These are phyloP conservation scores for Halophytophthora polymorphica DNA, from an alignment of 352 stramenopile species.

Conservation along the genomic window DNA sequence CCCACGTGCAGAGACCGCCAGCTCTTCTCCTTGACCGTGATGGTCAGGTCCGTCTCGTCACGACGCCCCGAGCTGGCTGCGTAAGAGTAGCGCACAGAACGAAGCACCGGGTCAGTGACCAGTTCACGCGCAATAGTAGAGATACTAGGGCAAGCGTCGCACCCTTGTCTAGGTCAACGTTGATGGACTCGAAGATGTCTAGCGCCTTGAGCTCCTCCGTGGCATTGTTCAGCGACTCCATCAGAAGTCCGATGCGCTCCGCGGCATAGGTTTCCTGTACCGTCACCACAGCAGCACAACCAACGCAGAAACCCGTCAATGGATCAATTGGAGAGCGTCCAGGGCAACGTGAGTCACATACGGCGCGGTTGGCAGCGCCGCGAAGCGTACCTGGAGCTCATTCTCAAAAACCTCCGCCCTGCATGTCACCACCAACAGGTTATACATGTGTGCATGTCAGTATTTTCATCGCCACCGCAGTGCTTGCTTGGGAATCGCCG, in stretches of 20 bases:
- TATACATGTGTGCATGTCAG: slow-evolving; percentile 6
- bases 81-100: background rate
- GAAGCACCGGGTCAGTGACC: slow-evolving; percentile 1
- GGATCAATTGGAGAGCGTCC: too few relatives aligned
- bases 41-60: slow-evolving; percentile 83
- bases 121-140: background rate
- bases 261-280: slow-evolving; percentile 55
- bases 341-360: too few relatives aligned
- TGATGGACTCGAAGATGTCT: slow-evolving; percentile 83
- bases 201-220: slow-evolving; percentile 70
- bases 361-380: too few relatives aligned
- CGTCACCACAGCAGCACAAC: too few relatives aligned
- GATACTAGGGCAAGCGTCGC: background rate
- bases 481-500: background rate
- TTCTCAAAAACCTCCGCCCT: slow-evolving; percentile 86
- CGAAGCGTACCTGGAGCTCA: slow-evolving; percentile 74
- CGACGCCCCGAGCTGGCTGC: slow-evolving; percentile 59
- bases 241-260: slow-evolving; percentile 64
- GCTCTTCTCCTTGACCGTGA: slow-evolving; percentile 85
- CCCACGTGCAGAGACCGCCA: slow-evolving; percentile 84
- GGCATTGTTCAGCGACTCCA: slow-evolving; percentile 54
- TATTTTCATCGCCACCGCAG: slow-evolving; percentile 1
- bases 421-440: background rate
- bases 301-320: background rate
- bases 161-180: slow-evolving; percentile 80